A percentile compares a stretch with the other conserved stretches of the same genome.
Evolutionary conservation across 306 rosid genomes (phyloP).

Genomic region (Potentilla sterilis): DNA sequence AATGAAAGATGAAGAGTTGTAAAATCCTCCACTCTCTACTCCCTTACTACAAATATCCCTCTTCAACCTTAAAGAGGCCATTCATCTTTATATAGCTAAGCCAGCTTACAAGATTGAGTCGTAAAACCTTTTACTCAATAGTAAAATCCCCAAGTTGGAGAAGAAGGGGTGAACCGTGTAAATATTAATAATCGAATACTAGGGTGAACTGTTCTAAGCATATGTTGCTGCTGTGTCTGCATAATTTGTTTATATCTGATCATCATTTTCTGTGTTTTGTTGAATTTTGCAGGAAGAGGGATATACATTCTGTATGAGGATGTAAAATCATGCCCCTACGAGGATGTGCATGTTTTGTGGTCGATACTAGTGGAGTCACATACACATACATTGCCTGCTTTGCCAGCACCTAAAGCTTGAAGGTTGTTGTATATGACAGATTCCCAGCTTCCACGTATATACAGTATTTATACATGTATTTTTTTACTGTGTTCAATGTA

Average conservation of each 20-base stretch:
- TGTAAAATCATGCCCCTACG: conserved; percentile 82
- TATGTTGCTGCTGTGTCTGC: background rate
- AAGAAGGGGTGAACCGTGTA: background rate
- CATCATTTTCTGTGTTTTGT: background rate
- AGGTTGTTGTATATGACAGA: conserved; percentile 30
- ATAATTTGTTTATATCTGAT: background rate
- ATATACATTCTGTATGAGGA: conserved; percentile 88
- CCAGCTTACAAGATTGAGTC: background rate
- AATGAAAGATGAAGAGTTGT: background rate
- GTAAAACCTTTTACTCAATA: background rate
- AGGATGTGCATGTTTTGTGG: conserved; percentile 92
- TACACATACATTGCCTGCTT: conserved; percentile 32
- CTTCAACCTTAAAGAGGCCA: background rate
- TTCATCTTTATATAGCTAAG: background rate
- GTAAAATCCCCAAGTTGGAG: background rate
- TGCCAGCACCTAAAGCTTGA: conserved; percentile 57
- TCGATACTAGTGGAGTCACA: conserved; percentile 87
- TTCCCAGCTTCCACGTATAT: conserved; percentile 32
- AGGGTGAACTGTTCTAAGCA: background rate
- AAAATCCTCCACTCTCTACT: background rate
- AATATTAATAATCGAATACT: background rate
- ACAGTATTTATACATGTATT: conserved; percentile 20
- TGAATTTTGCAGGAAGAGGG: conserved; percentile 63
- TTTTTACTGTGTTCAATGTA: conserved; percentile 6
- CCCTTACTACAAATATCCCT: background rate